Percentiles rank a stretch among this genome's conserved stretches.
phyloP scores from a whole-genome alignment of 176 grass and related monocot species.

The Dactylis glomerata region DNA sequence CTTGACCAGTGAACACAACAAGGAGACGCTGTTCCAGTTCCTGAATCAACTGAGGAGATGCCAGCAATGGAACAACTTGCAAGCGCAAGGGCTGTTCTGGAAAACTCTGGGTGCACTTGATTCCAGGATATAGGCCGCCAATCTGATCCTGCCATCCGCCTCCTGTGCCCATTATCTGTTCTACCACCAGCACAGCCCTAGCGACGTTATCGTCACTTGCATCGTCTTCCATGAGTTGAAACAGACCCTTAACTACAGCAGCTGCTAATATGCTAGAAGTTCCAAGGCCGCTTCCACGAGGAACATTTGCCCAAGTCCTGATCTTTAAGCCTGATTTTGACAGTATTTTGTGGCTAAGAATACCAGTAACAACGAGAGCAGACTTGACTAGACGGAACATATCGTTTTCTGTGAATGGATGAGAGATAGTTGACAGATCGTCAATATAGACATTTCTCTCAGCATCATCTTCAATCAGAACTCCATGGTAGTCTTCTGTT shows the following conservation, averaged over 20 bases:
- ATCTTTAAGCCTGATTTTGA: slow-evolving; percentile 61
- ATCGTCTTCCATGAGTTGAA: slow-evolving; percentile 72
- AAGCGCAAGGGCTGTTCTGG: slow-evolving; percentile 71
- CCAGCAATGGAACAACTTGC: slow-evolving; percentile 53
- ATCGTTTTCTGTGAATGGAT: slow-evolving; percentile 62
- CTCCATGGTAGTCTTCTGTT: slow-evolving; percentile 44
- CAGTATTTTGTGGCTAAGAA: slow-evolving; percentile 45
- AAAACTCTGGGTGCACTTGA: slow-evolving; percentile 86
- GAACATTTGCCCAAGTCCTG: slow-evolving; percentile 73
- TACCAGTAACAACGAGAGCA: slow-evolving; percentile 64
- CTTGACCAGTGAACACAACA: slow-evolving; percentile 93
- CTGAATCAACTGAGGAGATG: slow-evolving; percentile 40
- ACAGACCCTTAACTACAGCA: slow-evolving; percentile 77
- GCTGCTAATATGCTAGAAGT: slow-evolving; percentile 87
- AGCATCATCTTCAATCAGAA: slow-evolving; percentile 68
- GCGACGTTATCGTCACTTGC: slow-evolving; percentile 65
- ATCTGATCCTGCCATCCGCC: slow-evolving; percentile 99
- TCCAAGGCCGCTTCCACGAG: slow-evolving; percentile 91
- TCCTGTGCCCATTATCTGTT: slow-evolving; percentile 94
- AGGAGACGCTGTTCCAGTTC: slow-evolving; percentile 72
- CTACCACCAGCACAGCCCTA: slow-evolving; percentile 73
- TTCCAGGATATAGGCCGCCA: slow-evolving; percentile 81
- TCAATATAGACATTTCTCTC: slow-evolving; percentile 50
- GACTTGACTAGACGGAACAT: slow-evolving; percentile 86
- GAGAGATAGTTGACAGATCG: slow-evolving; percentile 47